A percentile compares a stretch with the other conserved stretches of the same genome.
These are phyloP conservation scores for Grammothele lineata DNA, from an alignment of 768 basidiomycete genomes.

Conservation along the genomic window DNA sequence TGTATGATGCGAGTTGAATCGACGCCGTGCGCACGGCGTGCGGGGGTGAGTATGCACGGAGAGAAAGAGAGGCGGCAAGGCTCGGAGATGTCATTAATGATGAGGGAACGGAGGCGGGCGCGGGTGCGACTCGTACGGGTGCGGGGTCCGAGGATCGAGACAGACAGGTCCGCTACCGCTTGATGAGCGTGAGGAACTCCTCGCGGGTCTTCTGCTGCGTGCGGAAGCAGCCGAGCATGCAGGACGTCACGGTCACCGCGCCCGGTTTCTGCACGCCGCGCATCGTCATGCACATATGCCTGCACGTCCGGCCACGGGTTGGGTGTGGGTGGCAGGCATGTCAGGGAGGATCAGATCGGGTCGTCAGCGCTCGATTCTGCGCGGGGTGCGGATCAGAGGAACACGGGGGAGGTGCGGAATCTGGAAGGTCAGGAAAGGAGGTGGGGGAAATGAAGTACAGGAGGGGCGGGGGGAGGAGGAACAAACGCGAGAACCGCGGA, in stretches of 20 bases:
- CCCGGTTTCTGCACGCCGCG: constrained; percentile 99
- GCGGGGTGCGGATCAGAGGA: too few species aligned
- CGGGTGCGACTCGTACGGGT: too few species aligned
- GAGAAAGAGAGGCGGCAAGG: too few species aligned
- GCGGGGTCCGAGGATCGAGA: too few species aligned
- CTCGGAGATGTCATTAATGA: too few species aligned
- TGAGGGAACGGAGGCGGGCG: too few species aligned
- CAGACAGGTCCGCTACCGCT: constrained; percentile 25
- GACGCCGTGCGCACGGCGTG: too few species aligned
- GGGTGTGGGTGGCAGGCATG: too few species aligned
- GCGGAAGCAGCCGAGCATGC: constrained; percentile 98
- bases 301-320: too few species aligned
- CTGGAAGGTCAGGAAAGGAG: not conserved
- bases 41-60: constrained; percentile 3
- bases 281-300: constrained; percentile 99
- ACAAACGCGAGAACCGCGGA: not conserved
- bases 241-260: constrained; percentile 89
- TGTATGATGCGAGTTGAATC: constrained; percentile 45
- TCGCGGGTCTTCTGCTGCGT: constrained; percentile 98
- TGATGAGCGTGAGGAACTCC: constrained; percentile 90
- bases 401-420: too few species aligned
- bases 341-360: not conserved
- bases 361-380: too few species aligned
- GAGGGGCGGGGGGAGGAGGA: constrained; percentile 11
- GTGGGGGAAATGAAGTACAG: not conserved